Evolutionary conservation across 2,329 filamentous ascomycete species (phyloP).

Genomic region (Mollisia scopiformis): DNA sequence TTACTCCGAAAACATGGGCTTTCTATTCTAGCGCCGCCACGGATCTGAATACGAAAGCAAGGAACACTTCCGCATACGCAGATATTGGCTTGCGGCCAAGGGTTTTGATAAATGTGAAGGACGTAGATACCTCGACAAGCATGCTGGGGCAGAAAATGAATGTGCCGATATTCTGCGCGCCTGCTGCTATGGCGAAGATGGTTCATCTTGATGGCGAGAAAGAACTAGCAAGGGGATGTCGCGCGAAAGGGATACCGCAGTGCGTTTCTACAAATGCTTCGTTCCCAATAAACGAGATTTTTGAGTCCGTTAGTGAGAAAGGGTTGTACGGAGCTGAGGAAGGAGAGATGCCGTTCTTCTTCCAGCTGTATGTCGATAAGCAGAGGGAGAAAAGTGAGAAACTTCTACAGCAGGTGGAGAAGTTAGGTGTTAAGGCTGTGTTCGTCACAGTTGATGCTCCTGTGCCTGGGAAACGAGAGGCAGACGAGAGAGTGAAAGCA

Average conservation of each 20-base stretch:
- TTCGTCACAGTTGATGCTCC: slow-evolving; percentile 63
- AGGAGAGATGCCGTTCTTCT: slow-evolving; percentile 44
- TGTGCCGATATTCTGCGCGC: slow-evolving; percentile 65
- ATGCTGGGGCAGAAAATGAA: slow-evolving; percentile 57
- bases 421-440: slow-evolving; percentile 52
- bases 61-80: slow-evolving; percentile 58
- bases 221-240: slow-evolving; percentile 56
- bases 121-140: slow-evolving; percentile 51
- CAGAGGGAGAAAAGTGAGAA: slow-evolving; percentile 53
- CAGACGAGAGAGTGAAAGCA: slow-evolving; percentile 47
- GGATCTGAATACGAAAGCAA: slow-evolving; percentile 65
- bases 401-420: slow-evolving; percentile 49
- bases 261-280: slow-evolving; percentile 65
- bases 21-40: slow-evolving; percentile 70
- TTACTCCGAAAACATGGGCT: slow-evolving; percentile 68
- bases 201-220: slow-evolving; percentile 68
- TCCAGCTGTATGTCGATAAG: slow-evolving; percentile 66
- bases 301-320: slow-evolving; percentile 31
- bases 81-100: slow-evolving; percentile 62
- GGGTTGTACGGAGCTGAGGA: slow-evolving; percentile 25
- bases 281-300: slow-evolving; percentile 58
- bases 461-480: slow-evolving; percentile 57
- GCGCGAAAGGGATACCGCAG: slow-evolving; percentile 56
- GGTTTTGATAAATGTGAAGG: slow-evolving; percentile 57
- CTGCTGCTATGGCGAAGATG: slow-evolving; percentile 65